Conservation (phyloP, 495 filamentous ascomycete genomes). For the Aspergillus sclerotioniger region DNA sequence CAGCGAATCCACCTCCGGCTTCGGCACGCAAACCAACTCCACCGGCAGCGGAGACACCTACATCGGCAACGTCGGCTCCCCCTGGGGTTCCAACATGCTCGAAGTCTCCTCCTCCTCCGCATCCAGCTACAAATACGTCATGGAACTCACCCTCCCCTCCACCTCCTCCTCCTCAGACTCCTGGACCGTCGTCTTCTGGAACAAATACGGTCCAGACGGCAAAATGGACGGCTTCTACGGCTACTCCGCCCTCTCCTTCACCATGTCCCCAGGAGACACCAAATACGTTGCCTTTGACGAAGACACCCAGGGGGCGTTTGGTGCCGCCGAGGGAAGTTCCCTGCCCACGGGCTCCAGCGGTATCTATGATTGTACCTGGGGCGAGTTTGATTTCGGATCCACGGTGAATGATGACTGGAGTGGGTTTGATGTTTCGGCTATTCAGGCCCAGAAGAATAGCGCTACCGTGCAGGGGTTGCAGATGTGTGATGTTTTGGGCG, state of each 20-base stretch:
- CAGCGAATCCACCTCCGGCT: slow-evolving; percentile 22
- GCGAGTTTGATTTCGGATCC: slow-evolving; percentile 44
- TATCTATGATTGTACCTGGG: slow-evolving; percentile 45
- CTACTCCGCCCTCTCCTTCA: slow-evolving; percentile 41
- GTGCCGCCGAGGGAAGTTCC: slow-evolving; percentile 33
- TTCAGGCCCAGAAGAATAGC: slow-evolving; percentile 38
- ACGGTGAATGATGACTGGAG: slow-evolving; percentile 36
- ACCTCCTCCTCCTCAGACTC: slow-evolving; percentile 16
- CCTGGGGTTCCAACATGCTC: slow-evolving; percentile 56
- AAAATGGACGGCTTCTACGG: slow-evolving; percentile 47
- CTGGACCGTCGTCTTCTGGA: slow-evolving; percentile 52
- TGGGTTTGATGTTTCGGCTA: slow-evolving; percentile 48
- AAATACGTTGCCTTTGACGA: slow-evolving; percentile 49
- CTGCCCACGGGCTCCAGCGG: slow-evolving; percentile 36
- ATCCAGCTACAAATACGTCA: slow-evolving; percentile 46
- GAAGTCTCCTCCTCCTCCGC: slow-evolving; percentile 34
- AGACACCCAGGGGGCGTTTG: slow-evolving; percentile 43
- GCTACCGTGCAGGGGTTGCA: slow-evolving; percentile 37
- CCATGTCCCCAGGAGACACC: slow-evolving; percentile 41
- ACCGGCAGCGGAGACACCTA: slow-evolving; percentile 33
- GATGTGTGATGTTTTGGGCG: slow-evolving; percentile 32
- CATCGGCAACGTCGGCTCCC: slow-evolving; percentile 48
- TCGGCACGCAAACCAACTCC: slow-evolving; percentile 18
- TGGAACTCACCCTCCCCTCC: slow-evolving; percentile 42
- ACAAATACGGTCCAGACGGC: slow-evolving; percentile 48